Evolutionary conservation across 768 basidiomycete species (phyloP).

Genomic region (Podaxis sp.): DNA sequence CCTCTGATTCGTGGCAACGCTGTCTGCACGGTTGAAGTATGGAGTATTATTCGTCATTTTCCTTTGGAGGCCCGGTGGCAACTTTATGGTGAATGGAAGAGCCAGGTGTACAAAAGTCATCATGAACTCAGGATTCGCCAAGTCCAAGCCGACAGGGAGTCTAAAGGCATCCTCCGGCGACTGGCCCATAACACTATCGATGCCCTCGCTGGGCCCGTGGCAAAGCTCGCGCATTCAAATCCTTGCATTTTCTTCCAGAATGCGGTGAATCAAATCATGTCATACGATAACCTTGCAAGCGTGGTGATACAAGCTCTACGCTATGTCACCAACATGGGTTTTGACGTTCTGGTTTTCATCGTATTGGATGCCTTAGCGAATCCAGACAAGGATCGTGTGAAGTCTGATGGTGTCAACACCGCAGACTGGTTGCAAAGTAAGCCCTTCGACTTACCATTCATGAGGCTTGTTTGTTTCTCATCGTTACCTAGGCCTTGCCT

Average conservation of each 20-base stretch:
- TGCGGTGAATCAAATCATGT: constrained; percentile 91
- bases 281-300: constrained; percentile 89
- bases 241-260: constrained; percentile 89
- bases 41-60: constrained; percentile 83
- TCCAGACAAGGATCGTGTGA: constrained; percentile 76
- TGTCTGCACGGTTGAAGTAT: constrained; percentile 87
- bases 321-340: constrained; percentile 90
- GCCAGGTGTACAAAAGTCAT: constrained; percentile 65
- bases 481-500: constrained; percentile 67
- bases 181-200: constrained; percentile 84
- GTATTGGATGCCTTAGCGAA: constrained; percentile 87
- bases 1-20: constrained; percentile 84
- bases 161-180: constrained; percentile 86
- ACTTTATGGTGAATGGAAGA: constrained; percentile 95
- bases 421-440: constrained; percentile 91
- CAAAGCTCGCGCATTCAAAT: constrained; percentile 92
- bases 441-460: constrained; percentile 29
- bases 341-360: constrained; percentile 87
- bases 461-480: constrained; percentile 17
- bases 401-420: constrained; percentile 89
- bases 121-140: constrained; percentile 77
- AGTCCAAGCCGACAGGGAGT: constrained; percentile 83
- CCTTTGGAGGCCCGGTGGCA: constrained; percentile 81
- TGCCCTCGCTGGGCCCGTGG: constrained; percentile 81
- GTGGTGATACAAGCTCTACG: constrained; percentile 88